These are phyloP conservation scores for Xerocomus spinulosus DNA, from an alignment of 768 basidiomycete genomes.

Conservation along the genomic window DNA sequence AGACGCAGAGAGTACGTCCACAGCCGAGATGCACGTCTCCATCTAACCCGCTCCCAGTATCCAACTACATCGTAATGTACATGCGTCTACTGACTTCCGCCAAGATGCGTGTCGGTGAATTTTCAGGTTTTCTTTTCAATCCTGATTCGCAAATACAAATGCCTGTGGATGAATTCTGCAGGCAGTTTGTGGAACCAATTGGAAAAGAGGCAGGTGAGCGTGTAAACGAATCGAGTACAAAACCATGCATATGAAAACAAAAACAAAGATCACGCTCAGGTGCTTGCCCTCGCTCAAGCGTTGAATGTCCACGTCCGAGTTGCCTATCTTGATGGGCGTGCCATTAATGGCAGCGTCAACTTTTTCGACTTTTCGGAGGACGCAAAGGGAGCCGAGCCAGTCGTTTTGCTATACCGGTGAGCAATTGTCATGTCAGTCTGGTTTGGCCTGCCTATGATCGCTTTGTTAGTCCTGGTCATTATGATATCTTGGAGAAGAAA, in stretches of 20 bases:
- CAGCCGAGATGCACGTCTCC: background rate
- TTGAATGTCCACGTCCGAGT: constrained; percentile 64
- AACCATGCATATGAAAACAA: background rate
- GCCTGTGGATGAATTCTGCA: constrained; percentile 63
- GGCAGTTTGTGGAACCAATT: constrained; percentile 68
- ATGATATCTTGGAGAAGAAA: constrained; percentile 54
- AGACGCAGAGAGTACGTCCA: constrained; percentile 41
- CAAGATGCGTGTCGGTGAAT: constrained; percentile 63
- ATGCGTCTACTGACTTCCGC: constrained; percentile 81
- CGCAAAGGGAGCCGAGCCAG: constrained; percentile 41
- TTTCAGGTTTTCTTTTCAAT: constrained; percentile 69
- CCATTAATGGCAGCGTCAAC: constrained; percentile 47
- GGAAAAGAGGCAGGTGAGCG: constrained; percentile 70
- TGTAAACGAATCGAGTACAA: background rate
- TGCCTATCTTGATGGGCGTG: constrained; percentile 75
- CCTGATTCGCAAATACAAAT: constrained; percentile 63
- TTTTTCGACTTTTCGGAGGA: constrained; percentile 63
- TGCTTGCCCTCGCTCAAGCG: constrained; percentile 68
- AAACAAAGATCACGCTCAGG: constrained; percentile 69
- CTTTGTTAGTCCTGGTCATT: constrained; percentile 72
- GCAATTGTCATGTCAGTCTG: constrained; percentile 13
- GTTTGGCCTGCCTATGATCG: background rate
- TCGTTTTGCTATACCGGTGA: constrained; percentile 74
- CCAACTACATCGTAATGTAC: constrained; percentile 73
- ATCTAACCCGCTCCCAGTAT: constrained; percentile 36